A percentile compares a stretch with the other conserved stretches of the same genome.
These are phyloP conservation scores for Wickerhamomyces rabaulensis DNA, from an alignment of 805 yeast species.

Conservation along the genomic window DNA sequence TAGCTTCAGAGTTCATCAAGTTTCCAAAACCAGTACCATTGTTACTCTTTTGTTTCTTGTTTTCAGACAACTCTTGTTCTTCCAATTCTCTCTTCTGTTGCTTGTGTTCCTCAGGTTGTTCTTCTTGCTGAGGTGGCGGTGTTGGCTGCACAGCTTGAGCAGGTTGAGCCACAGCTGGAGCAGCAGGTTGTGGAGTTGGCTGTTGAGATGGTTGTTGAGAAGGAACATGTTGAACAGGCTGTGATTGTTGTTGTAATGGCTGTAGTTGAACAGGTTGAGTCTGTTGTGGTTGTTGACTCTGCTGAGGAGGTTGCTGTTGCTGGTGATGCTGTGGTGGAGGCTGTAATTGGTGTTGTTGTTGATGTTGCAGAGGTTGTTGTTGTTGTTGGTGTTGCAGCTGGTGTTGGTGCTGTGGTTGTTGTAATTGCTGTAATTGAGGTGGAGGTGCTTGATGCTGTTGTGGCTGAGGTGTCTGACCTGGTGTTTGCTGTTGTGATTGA, in stretches of 20 bases:
- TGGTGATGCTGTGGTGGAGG: conserved; percentile 7
- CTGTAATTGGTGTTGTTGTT: conserved; percentile 13
- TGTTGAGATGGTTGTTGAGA: conserved; percentile 3
- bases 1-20: background rate
- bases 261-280: conserved; percentile 25
- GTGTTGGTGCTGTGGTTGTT: conserved; percentile 16
- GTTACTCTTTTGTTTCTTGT: conserved; percentile 6
- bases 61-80: conserved; percentile 1
- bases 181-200: background rate
- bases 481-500: conserved; percentile 7
- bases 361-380: conserved; percentile 10
- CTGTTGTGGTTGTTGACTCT: conserved; percentile 23
- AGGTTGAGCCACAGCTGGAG: background rate
- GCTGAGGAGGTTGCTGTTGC: conserved; percentile 1
- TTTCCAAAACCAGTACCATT: background rate
- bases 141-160: background rate
- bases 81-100: conserved; percentile 10
- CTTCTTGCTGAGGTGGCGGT: background rate
- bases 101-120: background rate
- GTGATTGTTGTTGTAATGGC: conserved; percentile 6
- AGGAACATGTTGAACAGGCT: conserved; percentile 1
- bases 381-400: conserved; percentile 19
- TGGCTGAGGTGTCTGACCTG: conserved; percentile 9
- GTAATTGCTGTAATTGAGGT: conserved; percentile 14
- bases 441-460: conserved; percentile 10